A percentile compares a stretch with the other conserved stretches of the same genome.
These are phyloP conservation scores for Taphrina populina DNA, from an alignment of 1,139 yeast species.

Conservation along the genomic window DNA sequence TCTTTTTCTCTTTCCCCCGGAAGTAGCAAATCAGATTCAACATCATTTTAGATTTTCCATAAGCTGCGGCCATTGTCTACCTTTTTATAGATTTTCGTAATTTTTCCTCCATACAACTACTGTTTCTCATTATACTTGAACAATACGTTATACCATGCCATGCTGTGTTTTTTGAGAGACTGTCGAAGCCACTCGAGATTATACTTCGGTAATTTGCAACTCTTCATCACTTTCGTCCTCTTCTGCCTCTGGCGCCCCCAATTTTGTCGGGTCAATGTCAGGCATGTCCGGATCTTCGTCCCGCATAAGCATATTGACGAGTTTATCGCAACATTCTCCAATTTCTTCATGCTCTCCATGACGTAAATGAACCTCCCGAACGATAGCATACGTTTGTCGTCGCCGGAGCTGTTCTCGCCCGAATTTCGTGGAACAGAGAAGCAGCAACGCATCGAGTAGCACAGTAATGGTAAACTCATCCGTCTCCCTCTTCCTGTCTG, in stretches of 20 bases:
- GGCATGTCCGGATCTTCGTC: slow-evolving; percentile 38
- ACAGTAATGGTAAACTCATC: slow-evolving; percentile 61
- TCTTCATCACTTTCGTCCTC: slow-evolving; percentile 18
- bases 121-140: no score
- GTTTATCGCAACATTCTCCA: slow-evolving; percentile 49
- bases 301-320: slow-evolving; percentile 40
- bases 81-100: no score
- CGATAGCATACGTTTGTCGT: slow-evolving; percentile 75
- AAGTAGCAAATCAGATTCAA: no score
- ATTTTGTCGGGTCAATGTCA: slow-evolving; percentile 23
- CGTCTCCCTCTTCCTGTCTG: slow-evolving; percentile 77
- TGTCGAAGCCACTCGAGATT: background rate
- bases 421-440: slow-evolving; percentile 70
- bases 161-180: no score
- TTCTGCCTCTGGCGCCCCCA: slow-evolving; percentile 30
- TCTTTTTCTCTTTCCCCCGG: no score
- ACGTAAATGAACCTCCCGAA: slow-evolving; percentile 79
- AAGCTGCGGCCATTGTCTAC: no score
- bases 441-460: slow-evolving; percentile 52
- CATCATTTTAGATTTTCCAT: no score
- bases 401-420: slow-evolving; percentile 74
- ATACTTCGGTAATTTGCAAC: slow-evolving; percentile 16
- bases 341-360: slow-evolving; percentile 59
- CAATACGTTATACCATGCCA: no score
- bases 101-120: no score